Evolutionary conservation across 73 alveolate genomes (phyloP).

Genomic region (Tetrahymena elliotti): DNA sequence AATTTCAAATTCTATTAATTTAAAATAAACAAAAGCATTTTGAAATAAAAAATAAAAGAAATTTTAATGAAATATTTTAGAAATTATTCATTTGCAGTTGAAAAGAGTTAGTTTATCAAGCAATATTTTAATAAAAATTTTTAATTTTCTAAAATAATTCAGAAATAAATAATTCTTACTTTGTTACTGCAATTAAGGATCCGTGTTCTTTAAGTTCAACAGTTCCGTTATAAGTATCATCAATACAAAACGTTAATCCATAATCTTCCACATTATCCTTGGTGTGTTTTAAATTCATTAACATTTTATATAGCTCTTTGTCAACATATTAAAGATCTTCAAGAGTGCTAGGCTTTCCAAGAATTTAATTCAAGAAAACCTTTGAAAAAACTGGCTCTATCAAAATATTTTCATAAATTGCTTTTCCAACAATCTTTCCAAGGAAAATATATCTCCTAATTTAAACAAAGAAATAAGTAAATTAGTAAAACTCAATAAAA

Average conservation of each 20-base stretch:
- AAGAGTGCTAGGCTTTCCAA: constrained; percentile 63
- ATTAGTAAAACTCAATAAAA: no score
- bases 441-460: constrained; percentile 66
- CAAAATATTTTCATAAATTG: constrained; percentile 83
- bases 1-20: no score
- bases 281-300: constrained; percentile 45
- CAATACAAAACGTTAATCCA: constrained; percentile 46
- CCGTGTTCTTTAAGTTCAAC: constrained; percentile 79
- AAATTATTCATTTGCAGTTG: no score
- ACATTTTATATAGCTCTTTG: constrained; percentile 58
- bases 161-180: not conserved
- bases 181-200: constrained; percentile 69
- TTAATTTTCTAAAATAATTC: no score
- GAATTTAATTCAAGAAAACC: constrained; percentile 70
- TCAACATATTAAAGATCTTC: constrained; percentile 89
- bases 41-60: no score
- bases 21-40: no score
- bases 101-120: no score
- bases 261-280: constrained; percentile 62
- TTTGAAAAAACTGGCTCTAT: constrained; percentile 81
- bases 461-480: constrained; percentile 36
- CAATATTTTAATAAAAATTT: no score
- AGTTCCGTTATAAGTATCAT: constrained; percentile 35
- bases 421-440: constrained; percentile 92
- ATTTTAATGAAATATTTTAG: no score